These are phyloP conservation scores for Botrytis paeoniae DNA, from an alignment of 2,329 filamentous ascomycete species.

Conservation along the genomic window DNA sequence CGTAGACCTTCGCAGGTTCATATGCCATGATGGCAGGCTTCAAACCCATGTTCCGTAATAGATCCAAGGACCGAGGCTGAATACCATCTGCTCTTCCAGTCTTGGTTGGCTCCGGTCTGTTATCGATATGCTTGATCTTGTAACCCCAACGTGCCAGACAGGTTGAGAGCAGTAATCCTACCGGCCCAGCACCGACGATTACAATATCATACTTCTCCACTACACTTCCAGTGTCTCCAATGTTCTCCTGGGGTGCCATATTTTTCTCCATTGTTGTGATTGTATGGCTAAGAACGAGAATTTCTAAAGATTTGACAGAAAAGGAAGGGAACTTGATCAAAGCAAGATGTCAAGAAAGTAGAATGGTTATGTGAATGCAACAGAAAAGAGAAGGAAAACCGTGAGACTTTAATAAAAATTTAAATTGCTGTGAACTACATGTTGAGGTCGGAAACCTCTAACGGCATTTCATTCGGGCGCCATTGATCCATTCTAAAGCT, in stretches of 20 bases:
- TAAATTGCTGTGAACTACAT: neutral
- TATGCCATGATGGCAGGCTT: slow-evolving; percentile 86
- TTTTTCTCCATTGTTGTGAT: slow-evolving; percentile 27
- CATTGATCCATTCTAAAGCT: neutral
- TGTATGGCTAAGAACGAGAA: neutral
- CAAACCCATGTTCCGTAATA: slow-evolving; percentile 84
- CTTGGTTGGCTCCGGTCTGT: slow-evolving; percentile 76
- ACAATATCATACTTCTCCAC: slow-evolving; percentile 59
- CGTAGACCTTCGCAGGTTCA: slow-evolving; percentile 80
- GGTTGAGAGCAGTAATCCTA: slow-evolving; percentile 82
- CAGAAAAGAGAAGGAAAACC: neutral
- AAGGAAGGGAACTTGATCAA: neutral
- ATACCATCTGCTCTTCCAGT: slow-evolving; percentile 91
- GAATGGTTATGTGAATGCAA: neutral
- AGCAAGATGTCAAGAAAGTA: neutral
- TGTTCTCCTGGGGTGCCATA: slow-evolving; percentile 25
- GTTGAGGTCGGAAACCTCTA: neutral
- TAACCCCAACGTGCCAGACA: slow-evolving; percentile 91
- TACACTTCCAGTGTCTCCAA: slow-evolving; percentile 16
- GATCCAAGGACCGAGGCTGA: slow-evolving; percentile 82
- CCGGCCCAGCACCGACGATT: slow-evolving; percentile 85
- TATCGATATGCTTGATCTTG: slow-evolving; percentile 93
- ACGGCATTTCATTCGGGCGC: slow-evolving; percentile 11
- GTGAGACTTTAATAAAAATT: slow-evolving; percentile 3
- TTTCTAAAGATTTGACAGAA: neutral